Evolutionary conservation across 2,329 filamentous ascomycete genomes (phyloP), one percentile per base, ranked within the genome.

Genomic region (Penicillium sp.): DNA sequence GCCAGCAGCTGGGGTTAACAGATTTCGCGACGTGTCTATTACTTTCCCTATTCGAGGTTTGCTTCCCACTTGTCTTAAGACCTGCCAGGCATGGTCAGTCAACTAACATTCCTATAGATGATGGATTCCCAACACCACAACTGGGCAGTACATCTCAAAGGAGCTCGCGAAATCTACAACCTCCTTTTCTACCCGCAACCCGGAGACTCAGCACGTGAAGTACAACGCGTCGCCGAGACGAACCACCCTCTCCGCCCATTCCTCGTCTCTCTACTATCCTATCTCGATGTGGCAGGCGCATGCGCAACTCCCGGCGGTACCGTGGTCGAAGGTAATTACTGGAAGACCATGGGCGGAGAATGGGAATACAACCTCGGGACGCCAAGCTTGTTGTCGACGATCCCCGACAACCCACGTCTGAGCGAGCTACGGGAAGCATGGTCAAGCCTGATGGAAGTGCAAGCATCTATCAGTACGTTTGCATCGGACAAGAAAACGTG

Each of bases 201-300:
- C 21, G 58, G 53, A 45, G 65, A 68, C 47, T 59, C 68, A 1
- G 50, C 58, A 13, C 64, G 64, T 50, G 71, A 72, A 59, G 64
- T 59, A 13, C 62, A 68, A 44, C 68, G 70, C 13, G 48, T 70
- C 16, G 65, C 65, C 19, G 70, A 72, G 52, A 68, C 63, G 15
- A 70, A 71, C 34, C 71, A 73, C 29, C 71, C 72, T 2, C 68
- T 74, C 11, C 69, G 69, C 40, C 63, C 62, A 27, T 76, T 75
- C 51, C 70, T 76, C n/a, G 69, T 76, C 16, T 76, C 72, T 2
- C 64, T 75, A 15, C 67, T 76, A 34, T 74, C 71, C 2, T 75
- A 75, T 53, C 71, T 76, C 19, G 73, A 76, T 47, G 73, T 75
- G 21, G 74, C 74, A 0, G 74, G 74, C 29, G 70, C 74, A 11